Base-by-base conservation (phyloP, 2,329 filamentous ascomycete species). In the Xylogone sp. region DNA sequence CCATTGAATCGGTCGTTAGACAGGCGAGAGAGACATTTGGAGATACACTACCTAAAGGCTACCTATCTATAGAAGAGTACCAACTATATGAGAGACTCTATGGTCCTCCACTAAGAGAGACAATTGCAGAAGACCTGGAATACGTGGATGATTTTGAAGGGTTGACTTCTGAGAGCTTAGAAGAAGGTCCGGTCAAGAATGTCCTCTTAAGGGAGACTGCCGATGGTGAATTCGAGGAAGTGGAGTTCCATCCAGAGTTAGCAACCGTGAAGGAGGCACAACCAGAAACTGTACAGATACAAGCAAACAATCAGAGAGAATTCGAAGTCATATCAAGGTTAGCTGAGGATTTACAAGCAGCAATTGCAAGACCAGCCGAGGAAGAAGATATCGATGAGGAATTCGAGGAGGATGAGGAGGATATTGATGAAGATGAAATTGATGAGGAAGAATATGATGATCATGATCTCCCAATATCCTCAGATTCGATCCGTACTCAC, bases 61-160 rank as follows among this genome's bases (percentile, higher is more conserved):
- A 89, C 60, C 69, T 97, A 48, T 83, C 76, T 29, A 75, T 78
- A 1, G 80, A 87, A 49, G 91, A 96, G 67, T 84, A 87, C 62
- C 74, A 72, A 45, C 72, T 96, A 1, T 96, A 96, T 68, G 83
- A 87, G 64, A 78, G 90, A 56, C 71, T 96, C 16, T 97, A 94
- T 66, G 93, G 92, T 1, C 76, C 84, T 29, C 90, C 91, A 2
- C 66, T 88, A 55, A 77, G 84, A 42, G 76, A 80, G 48, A 86
- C 82, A 2, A 68, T 63, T 7, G 76, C 79, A 1, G 83, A 85
- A 52, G 81, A 87, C 66, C 75, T 83, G 3, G 82, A 71, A 54
- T 52, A 57, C 13, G 46, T 61, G 9, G 39, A 49, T 48, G 45
- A 53, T 45, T 60, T 59, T 48, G 57, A 67, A 54, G 29, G 64